phyloP scores from a whole-genome alignment of 805 yeast species.

The Candida suzukii region DNA sequence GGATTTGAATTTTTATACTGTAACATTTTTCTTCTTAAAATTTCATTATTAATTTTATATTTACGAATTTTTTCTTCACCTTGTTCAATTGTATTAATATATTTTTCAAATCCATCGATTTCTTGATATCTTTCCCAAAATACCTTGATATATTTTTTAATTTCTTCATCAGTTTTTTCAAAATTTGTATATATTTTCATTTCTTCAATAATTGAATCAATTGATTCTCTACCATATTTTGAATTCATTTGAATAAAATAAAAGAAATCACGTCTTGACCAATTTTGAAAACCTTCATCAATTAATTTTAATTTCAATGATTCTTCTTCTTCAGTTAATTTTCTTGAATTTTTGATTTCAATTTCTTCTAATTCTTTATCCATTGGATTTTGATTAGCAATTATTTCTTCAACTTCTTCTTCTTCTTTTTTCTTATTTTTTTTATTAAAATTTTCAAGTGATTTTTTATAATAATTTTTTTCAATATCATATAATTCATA shows the following conservation, averaged over 20 bases:
- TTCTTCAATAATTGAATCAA: constrained; percentile 66
- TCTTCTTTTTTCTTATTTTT: constrained; percentile 16
- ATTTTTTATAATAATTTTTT: constrained; percentile 66
- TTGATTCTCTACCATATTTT: constrained; percentile 74
- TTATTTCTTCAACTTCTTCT: constrained; percentile 35
- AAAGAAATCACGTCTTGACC: constrained; percentile 85
- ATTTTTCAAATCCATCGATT: constrained; percentile 86
- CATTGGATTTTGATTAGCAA: constrained; percentile 12
- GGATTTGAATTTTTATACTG: constrained; percentile 63
- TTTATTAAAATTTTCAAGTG: constrained; percentile 41
- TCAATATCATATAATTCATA: constrained; percentile 76
- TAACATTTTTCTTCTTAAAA: constrained; percentile 68
- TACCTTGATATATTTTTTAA: constrained; percentile 63
- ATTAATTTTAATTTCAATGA: constrained; percentile 51
- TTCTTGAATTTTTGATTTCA: constrained; percentile 70
- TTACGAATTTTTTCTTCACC: constrained; percentile 82
- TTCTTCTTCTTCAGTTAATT: constrained; percentile 79
- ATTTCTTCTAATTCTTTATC: constrained; percentile 47
- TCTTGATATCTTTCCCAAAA: constrained; percentile 78
- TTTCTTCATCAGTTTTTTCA: constrained; percentile 75
- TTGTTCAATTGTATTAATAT: constrained; percentile 68
- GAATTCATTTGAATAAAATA: constrained; percentile 69
- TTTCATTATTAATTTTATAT: constrained; percentile 64
- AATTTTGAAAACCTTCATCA: constrained; percentile 64
- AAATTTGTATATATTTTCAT: constrained; percentile 36